These are phyloP conservation scores for Penicillium verrucosum DNA, from an alignment of 2,329 filamentous ascomycete species.

Conservation along the genomic window DNA sequence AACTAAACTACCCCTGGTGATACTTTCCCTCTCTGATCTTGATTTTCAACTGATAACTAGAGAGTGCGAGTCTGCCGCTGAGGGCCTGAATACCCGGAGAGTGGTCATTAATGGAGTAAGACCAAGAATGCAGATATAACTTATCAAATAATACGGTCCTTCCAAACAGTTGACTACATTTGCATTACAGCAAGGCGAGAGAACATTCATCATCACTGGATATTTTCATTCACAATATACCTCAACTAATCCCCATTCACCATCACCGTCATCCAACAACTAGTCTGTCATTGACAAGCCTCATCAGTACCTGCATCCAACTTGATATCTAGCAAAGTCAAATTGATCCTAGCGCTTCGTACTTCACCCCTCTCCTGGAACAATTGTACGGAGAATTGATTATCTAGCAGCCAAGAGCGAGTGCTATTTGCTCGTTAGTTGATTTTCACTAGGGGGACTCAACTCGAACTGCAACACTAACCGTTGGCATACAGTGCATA, in stretches of 20 bases:
- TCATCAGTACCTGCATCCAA: neutral
- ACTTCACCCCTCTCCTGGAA: neutral
- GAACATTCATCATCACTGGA: neutral
- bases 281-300: neutral
- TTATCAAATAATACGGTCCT: neutral
- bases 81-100: neutral
- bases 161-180: neutral
- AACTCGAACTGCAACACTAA: no score
- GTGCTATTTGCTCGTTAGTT: conserved; percentile 13
- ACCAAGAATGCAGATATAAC: neutral
- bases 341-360: neutral
- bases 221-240: neutral
- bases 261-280: neutral
- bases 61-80: neutral
- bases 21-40: neutral
- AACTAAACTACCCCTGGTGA: neutral
- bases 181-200: neutral
- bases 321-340: neutral
- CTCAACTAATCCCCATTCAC: neutral
- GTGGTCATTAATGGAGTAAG: neutral
- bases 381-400: neutral
- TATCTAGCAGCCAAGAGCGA: conserved; percentile 18
- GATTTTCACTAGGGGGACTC: neutral
- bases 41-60: neutral
- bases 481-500: no score